These are phyloP conservation scores for Strigomonas galati DNA, from an alignment of 208 protist genomes.

Conservation along the genomic window DNA sequence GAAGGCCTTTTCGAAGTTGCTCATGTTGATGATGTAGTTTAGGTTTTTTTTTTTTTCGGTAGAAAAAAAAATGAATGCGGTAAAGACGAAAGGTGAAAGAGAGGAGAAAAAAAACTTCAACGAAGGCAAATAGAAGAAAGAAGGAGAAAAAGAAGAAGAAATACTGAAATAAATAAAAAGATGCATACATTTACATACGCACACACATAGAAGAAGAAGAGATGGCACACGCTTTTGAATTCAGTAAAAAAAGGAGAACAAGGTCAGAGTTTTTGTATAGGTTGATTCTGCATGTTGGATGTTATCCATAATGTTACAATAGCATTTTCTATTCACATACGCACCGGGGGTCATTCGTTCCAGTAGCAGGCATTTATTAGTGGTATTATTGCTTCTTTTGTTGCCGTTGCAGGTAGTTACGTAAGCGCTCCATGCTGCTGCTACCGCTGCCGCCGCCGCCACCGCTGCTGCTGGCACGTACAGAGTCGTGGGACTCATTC, in stretches of 20 bases:
- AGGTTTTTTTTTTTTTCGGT: conserved; percentile 9
- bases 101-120: not conserved
- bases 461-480: too few relatives aligned
- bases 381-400: not conserved
- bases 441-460: not conserved
- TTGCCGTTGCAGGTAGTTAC: conserved; percentile 13
- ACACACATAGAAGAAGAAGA: too few relatives aligned
- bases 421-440: conserved; percentile 20
- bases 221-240: not conserved
- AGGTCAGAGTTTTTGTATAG: not conserved
- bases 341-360: too few relatives aligned
- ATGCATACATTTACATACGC: too few relatives aligned
- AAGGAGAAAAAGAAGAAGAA: not conserved
- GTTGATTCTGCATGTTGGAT: not conserved
- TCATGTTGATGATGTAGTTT: conserved; percentile 19
- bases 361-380: too few relatives aligned
- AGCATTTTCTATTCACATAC: too few relatives aligned
- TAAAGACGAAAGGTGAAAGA: conserved; percentile 4
- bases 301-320: too few relatives aligned
- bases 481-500: not conserved
- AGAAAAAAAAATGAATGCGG: not conserved
- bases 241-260: conserved; percentile 9
- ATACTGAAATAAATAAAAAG: conserved; percentile 4
- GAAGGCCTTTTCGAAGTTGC: conserved; percentile 56
- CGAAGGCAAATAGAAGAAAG: not conserved